Evolutionary conservation across 352 stramenopile genomes (phyloP), one percentile per base, ranked within the genome.

Genomic region (Globisporangium paddicum): DNA sequence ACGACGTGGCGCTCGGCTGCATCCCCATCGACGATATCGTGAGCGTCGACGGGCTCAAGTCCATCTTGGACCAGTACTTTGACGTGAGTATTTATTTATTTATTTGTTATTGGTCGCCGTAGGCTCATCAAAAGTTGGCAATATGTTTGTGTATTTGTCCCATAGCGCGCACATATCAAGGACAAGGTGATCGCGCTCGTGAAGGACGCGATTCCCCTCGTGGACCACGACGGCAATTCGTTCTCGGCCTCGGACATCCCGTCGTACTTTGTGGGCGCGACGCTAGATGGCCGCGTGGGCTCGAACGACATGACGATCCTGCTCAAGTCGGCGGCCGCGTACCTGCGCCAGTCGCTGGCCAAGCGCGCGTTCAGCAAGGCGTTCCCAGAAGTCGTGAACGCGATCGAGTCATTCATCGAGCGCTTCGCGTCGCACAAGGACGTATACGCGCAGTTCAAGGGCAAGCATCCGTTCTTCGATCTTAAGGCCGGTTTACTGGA

Each of bases 111-210:
- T 6, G 51, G 35, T 34, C 30, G 26, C 28, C 44, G 37, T 30
- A 8, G 10, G 10, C 28, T 32, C 28, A 44, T 21, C 16, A 21
- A 44, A 18, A 18, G 21, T 7, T 44, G 3, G 21, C 38, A 44
- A 21, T 5, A 10, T 44, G 38, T 44, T n/a, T 32, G 45, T 41
- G 0, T 34, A 38, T 57, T 6, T 55, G 8, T 57, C 19, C 16
- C 11, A 19, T 45, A 83, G 63, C 73, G 74, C 23, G 62, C 83
- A 14, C 69, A 68, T 2, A 77, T 91, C 58, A 90, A 89, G 53
- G 79, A 93, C 60, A 93, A 93, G 60, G 67, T 89, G 2, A 71
- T 91, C 26, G 74, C 77, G 5, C 79, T 77, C 28, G 64, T 91
- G 16, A 77, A 77, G 13, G 79, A 87, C 37, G 71, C 79, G 28